Conservation (phyloP, 2,329 filamentous ascomycete species). For the Paecilomyces fulvus region DNA sequence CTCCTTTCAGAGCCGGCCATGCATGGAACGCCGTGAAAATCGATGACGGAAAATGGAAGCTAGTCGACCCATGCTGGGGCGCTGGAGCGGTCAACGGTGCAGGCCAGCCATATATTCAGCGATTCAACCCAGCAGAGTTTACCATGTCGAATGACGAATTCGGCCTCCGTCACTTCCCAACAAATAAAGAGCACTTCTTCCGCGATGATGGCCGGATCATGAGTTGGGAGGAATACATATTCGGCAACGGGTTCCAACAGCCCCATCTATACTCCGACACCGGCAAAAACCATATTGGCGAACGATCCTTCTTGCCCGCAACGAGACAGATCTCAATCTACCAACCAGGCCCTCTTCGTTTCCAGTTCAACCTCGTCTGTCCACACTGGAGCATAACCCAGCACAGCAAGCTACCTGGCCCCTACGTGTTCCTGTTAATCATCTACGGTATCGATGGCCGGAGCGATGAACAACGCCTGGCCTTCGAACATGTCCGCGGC, state of each 20-base stretch:
- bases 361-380: conserved; percentile 73
- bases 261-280: conserved; percentile 37
- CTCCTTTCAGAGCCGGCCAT: conserved; percentile 58
- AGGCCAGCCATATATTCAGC: conserved; percentile 54
- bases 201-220: conserved; percentile 60
- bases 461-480: conserved; percentile 54
- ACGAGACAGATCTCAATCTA: conserved; percentile 53
- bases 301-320: conserved; percentile 54
- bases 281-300: conserved; percentile 44
- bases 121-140: conserved; percentile 57
- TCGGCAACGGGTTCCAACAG: conserved; percentile 45
- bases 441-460: conserved; percentile 59
- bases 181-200: conserved; percentile 60
- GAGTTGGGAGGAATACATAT: conserved; percentile 75
- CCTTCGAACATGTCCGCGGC: conserved; percentile 49
- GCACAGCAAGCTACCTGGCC: conserved; percentile 55
- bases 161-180: conserved; percentile 70
- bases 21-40: conserved; percentile 92
- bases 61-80: conserved; percentile 89
- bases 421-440: conserved; percentile 61
- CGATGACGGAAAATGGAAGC: conserved; percentile 81
- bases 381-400: conserved; percentile 69
- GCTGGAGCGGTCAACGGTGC: conserved; percentile 58
- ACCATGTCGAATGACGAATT: conserved; percentile 68
- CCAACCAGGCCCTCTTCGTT: conserved; percentile 54